Evolutionary conservation across 768 basidiomycete genomes (phyloP).

Genomic region (Macrocybe gigantea): DNA sequence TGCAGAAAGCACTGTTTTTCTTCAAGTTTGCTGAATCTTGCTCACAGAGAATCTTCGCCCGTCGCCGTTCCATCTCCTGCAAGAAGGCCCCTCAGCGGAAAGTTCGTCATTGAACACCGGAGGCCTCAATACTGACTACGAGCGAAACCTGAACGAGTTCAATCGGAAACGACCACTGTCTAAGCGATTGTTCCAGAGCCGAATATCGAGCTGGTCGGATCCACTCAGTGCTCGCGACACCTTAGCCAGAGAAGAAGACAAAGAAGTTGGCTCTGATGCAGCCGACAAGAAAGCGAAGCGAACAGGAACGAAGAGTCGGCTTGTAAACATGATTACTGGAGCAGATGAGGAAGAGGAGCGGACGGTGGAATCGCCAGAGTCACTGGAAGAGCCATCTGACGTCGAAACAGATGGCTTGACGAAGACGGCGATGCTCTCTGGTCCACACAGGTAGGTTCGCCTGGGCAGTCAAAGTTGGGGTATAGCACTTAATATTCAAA

Average conservation of each 20-base stretch:
- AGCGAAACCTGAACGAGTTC: constrained; percentile 28
- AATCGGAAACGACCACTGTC: constrained; percentile 36
- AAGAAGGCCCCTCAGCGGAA: constrained; percentile 11
- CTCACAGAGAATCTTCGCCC: constrained; percentile 12
- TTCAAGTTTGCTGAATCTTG: not conserved
- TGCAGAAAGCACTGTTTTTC: not conserved
- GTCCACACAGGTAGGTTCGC: constrained; percentile 24
- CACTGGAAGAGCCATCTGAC: constrained; percentile 7
- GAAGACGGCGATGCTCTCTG: constrained; percentile 4
- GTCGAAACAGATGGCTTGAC: constrained; percentile 9
- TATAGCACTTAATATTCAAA: not conserved
- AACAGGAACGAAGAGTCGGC: not conserved
- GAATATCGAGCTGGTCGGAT: constrained; percentile 53
- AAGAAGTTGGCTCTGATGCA: constrained; percentile 9
- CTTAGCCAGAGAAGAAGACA: constrained; percentile 17
- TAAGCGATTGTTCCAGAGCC: constrained; percentile 27
- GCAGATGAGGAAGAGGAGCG: constrained; percentile 8
- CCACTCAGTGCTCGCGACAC: constrained; percentile 36
- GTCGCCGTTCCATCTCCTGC: constrained; percentile 15
- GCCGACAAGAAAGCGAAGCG: not conserved
- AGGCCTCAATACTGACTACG: constrained; percentile 20
- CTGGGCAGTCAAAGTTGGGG: constrained; percentile 1
- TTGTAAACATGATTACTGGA: not conserved
- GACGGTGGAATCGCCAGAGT: constrained; percentile 7
- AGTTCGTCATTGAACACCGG: constrained; percentile 10